Base-by-base conservation (phyloP, 2,329 filamentous ascomycete genomes). In the Lojkania enalia region DNA sequence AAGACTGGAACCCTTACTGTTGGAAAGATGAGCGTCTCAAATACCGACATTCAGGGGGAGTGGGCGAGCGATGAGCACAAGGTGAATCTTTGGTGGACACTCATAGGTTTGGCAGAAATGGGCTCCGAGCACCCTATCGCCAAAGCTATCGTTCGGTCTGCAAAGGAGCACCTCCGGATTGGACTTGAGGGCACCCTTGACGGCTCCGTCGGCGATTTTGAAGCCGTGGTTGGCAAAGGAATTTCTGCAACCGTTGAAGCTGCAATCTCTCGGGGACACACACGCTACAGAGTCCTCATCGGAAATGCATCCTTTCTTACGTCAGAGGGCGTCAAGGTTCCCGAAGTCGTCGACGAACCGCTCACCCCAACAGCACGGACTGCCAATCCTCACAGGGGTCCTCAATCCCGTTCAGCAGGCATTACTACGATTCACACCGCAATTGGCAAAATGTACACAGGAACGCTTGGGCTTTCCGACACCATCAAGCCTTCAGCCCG, bases 1-100 rank as follows among this genome's bases (percentile, higher is more conserved):
- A 97, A 97, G 79, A 97, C 92, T 1, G 92, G 92, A 20, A 97
- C 92, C 3, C 79, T 99, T 48, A 99, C 94, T 0, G 82, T 94
- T 57, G 94, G 94, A 35, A 95, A 91, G 71, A 97, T 99, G 90
- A 95, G 82, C 50, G 91, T 97, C 14, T 87, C 90, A 5, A 83
- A 85, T 46, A 77, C 81, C 16, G 83, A 82, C 38, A 77, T 92
- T 25, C 81, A 81, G 21, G 72, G 82, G 5, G 70, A 77, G 2
- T 97, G 92, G 92, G 77, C 80, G 32, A 78, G 79, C 18, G 84
- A 78, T 44, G 81, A 86, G 21, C 82, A 81, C 77, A 82, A 83
- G 44, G 83, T 81, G 48, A 83, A 83, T 23, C 77, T 95, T 3
- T 99, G 92, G 92, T 99, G 94, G 94, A 84, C 88, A n/a, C 80